Evolutionary conservation across 1,139 yeast genomes (phyloP), one percentile per base, ranked within the genome.

Genomic region (Taphrina flavorubra): DNA sequence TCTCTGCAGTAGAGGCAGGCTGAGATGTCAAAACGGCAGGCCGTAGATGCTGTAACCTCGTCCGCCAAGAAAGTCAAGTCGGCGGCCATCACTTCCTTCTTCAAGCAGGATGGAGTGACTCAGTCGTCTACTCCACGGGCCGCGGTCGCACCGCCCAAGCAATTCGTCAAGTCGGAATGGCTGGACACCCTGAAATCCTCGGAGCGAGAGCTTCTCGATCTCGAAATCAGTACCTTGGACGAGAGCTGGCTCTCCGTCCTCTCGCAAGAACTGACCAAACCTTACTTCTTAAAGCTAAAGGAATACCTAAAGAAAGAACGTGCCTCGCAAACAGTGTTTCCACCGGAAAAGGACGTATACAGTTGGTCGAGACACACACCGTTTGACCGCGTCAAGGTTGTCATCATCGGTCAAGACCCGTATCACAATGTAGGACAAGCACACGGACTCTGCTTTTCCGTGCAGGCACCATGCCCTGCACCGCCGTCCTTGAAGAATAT

Each of bases 321-420:
- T 61, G 71, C 75, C 56, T 72, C 74, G 1, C 82, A 83, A 70
- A 80, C 82, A 1, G 81, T 92, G 0, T 94, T 90, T 78, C 99
- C 99, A 0, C 92, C 94, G 0, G 71, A 70, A 34, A 75, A 83
- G 18, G 89, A 89, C 71, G 86, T 94, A n/a, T 94, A 94, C 77
- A 89, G 97, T 0, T 94, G 99, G 98, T 88, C 96, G 1, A 85
- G 92, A 59, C 82, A 87, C 44, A 91, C 98, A 0, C 97, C 97
- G 0, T 81, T 94, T 46, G 82, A 86, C 6, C 78, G 84, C 1
- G 89, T 92, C 40, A 87, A 86, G 75, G 95, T 95, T 44, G 84
- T 94, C 2, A 83, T 95, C 18, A 81, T 95, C 58, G 99, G 99
- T 0, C 99, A 94, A 77, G 99, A 94, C 77, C 99, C 99, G 0